Conservation (phyloP, 2,329 filamentous ascomycete genomes). For the Aspergillus intermedius region DNA sequence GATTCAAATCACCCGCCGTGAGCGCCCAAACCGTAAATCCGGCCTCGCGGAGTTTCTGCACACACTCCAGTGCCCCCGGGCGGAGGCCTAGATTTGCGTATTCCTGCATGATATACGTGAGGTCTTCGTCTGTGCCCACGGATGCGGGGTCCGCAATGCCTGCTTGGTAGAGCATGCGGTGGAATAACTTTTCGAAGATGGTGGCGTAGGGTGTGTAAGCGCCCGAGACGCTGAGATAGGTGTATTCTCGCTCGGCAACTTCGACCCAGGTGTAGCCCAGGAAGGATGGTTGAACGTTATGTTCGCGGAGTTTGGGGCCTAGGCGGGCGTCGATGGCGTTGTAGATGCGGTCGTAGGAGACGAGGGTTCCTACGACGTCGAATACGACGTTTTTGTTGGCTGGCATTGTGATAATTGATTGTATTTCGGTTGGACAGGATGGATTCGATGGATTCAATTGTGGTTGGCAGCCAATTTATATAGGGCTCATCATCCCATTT, state of each 20-base stretch:
- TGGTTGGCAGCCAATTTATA: neutral
- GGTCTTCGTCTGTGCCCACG: conserved; percentile 34
- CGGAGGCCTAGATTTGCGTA: conserved; percentile 29
- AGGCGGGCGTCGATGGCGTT: conserved; percentile 32
- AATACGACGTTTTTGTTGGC: conserved; percentile 22
- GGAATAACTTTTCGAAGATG: conserved; percentile 37
- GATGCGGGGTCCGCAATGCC: conserved; percentile 34
- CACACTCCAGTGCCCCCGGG: conserved; percentile 31
- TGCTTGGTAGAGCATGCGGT: conserved; percentile 36
- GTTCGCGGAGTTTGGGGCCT: conserved; percentile 28
- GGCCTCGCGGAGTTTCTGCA: conserved; percentile 28
- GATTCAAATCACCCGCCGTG: conserved; percentile 19
- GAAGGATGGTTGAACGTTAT: conserved; percentile 30
- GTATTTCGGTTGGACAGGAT: neutral
- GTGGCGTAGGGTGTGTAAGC: conserved; percentile 34
- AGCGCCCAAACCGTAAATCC: conserved; percentile 25
- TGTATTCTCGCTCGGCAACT: conserved; percentile 40
- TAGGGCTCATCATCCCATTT: neutral
- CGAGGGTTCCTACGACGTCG: conserved; percentile 35
- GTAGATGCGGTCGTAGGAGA: conserved; percentile 37
- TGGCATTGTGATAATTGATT: neutral
- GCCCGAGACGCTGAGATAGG: conserved; percentile 37
- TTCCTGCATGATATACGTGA: conserved; percentile 29
- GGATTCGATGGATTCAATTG: neutral
- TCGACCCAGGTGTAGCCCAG: conserved; percentile 41